phyloP scores from a whole-genome alignment of 805 yeast genomes.

The Hanseniaspora meyeri region DNA sequence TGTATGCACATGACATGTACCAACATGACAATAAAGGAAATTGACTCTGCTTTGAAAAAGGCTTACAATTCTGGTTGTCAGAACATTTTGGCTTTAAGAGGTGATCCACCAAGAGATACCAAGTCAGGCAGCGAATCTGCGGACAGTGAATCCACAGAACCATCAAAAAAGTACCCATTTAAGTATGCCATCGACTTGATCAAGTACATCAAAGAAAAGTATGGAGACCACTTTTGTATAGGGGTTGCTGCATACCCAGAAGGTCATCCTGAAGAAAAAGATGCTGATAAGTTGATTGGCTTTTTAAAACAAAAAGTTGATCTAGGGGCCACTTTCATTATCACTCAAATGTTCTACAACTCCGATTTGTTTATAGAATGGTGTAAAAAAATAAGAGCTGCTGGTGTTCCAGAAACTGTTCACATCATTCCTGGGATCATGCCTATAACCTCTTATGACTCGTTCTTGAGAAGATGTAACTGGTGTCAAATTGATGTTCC shows the following conservation, averaged over 20 bases:
- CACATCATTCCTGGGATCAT: slow-evolving; percentile 96
- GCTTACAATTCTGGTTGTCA: slow-evolving; percentile 91
- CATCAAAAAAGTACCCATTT: slow-evolving; percentile 45
- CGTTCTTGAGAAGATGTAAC: slow-evolving; percentile 82
- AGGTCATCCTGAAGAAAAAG: slow-evolving; percentile 73
- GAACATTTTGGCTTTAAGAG: slow-evolving; percentile 85
- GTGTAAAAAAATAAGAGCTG: slow-evolving; percentile 58
- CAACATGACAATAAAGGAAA: slow-evolving; percentile 70
- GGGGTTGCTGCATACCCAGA: slow-evolving; percentile 98
- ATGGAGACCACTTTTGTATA: slow-evolving; percentile 82
- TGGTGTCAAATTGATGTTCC: slow-evolving; percentile 89
- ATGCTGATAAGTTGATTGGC: slow-evolving; percentile 38
- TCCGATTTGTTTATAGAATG: slow-evolving; percentile 72
- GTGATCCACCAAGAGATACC: slow-evolving; percentile 79
- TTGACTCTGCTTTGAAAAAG: slow-evolving; percentile 71
- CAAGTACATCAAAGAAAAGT: slow-evolving; percentile 55
- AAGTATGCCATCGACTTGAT: slow-evolving; percentile 80
- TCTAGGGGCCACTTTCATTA: slow-evolving; percentile 84
- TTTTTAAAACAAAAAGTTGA: slow-evolving; percentile 80
- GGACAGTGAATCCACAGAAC: slow-evolving; percentile 19
- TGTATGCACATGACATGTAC: slow-evolving; percentile 98
- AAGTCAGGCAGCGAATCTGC: slow-evolving; percentile 25
- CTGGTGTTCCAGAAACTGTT: slow-evolving; percentile 48
- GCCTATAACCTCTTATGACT: slow-evolving; percentile 94
- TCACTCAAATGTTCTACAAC: slow-evolving; percentile 96